phyloP scores from a whole-genome alignment of 106 monocot genomes.

The Triglochin maritima region DNA sequence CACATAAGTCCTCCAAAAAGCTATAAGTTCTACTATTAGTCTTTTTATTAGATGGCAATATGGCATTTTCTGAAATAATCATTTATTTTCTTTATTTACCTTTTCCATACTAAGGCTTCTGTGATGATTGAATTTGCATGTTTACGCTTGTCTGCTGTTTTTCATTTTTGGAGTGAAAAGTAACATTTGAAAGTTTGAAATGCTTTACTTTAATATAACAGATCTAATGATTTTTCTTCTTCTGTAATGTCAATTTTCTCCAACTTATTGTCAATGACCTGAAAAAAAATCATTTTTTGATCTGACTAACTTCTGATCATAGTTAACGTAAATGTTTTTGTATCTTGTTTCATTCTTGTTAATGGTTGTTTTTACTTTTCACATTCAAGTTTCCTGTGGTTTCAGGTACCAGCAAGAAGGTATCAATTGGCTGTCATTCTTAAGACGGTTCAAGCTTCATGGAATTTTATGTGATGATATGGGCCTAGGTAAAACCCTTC shows the following conservation, averaged over 20 bases:
- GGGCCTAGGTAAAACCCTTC: slow-evolving; percentile 98
- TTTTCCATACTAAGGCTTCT: neutral
- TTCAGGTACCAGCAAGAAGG: slow-evolving; percentile 98
- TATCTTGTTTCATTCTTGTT: neutral
- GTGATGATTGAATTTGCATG: no score
- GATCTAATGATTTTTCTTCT: no score
- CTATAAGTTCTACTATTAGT: no score
- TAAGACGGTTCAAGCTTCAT: slow-evolving; percentile 93
- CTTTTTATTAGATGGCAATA: neutral
- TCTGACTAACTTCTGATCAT: no score
- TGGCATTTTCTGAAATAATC: neutral
- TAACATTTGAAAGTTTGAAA: no score
- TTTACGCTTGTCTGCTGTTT: no score
- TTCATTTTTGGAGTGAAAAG: no score
- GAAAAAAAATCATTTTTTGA: no score
- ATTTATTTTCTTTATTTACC: neutral
- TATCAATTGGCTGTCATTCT: slow-evolving; percentile 94
- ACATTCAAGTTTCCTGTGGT: neutral
- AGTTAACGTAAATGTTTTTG: no score
- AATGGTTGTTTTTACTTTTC: slow-evolving; percentile 1
- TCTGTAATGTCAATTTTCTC: no score
- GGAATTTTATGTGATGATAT: slow-evolving; percentile 99
- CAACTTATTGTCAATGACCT: no score
- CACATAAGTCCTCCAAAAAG: neutral
- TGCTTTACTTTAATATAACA: no score